phyloP scores from a whole-genome alignment of 768 basidiomycete genomes.

The Rhizopogon salebrosus region DNA sequence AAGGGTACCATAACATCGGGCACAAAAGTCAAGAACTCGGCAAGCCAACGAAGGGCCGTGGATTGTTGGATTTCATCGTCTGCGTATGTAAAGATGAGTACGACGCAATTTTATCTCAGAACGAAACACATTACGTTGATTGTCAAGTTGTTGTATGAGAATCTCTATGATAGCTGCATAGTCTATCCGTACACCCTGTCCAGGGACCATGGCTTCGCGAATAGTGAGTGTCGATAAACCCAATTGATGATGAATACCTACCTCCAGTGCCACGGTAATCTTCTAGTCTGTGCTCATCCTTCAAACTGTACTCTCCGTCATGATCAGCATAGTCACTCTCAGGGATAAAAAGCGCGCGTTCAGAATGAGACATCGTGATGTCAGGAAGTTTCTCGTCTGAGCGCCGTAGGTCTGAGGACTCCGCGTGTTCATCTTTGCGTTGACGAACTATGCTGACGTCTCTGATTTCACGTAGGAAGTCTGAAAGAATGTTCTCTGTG shows the following conservation, averaged over 20 bases:
- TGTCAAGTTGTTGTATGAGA: slow-evolving; percentile 78
- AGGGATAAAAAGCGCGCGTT: slow-evolving; percentile 52
- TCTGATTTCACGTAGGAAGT: slow-evolving; percentile 87
- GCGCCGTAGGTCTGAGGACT: slow-evolving; percentile 34
- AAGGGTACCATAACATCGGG: slow-evolving; percentile 93
- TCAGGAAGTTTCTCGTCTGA: slow-evolving; percentile 53
- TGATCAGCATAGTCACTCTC: slow-evolving; percentile 37
- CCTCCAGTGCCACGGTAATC: slow-evolving; percentile 64
- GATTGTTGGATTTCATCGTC: slow-evolving; percentile 95
- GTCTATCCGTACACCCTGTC: slow-evolving; percentile 89
- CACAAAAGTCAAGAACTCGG: slow-evolving; percentile 83
- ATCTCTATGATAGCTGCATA: slow-evolving; percentile 92
- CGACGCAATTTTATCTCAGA: slow-evolving; percentile 1
- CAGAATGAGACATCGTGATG: slow-evolving; percentile 50
- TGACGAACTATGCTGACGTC: slow-evolving; percentile 76
- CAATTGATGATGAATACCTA: slow-evolving; percentile 24
- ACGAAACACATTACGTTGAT: slow-evolving; percentile 58
- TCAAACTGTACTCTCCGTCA: slow-evolving; percentile 35
- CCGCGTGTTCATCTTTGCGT: slow-evolving; percentile 52
- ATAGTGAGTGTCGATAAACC: slow-evolving; percentile 3
- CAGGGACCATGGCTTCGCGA: slow-evolving; percentile 76
- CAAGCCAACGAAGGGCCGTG: slow-evolving; percentile 89
- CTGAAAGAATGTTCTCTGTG: slow-evolving; percentile 83
- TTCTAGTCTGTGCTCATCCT: slow-evolving; percentile 44
- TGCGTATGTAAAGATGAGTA: background rate